Percentiles rank a stretch among this genome's conserved stretches.
These are phyloP conservation scores for Rhizopogon vesiculosus DNA, from an alignment of 768 basidiomycete species.

Conservation along the genomic window DNA sequence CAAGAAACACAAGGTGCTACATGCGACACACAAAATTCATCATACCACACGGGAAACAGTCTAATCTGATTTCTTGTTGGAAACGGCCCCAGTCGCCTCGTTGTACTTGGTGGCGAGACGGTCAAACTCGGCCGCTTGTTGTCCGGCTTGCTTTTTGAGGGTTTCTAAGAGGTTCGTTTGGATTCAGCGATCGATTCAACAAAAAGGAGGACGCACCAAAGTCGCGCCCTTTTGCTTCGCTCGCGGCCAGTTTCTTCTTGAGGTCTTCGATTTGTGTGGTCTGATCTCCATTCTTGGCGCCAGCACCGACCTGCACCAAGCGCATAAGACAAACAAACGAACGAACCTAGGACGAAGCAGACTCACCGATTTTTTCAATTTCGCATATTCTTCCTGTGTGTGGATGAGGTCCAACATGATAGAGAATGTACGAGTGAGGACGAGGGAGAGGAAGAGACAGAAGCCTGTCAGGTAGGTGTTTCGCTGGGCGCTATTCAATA, in stretches of 20 bases:
- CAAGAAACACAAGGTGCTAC: too few relatives aligned
- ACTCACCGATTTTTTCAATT: conserved; percentile 61
- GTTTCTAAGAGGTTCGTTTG: conserved; percentile 42
- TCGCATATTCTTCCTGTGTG: conserved; percentile 82
- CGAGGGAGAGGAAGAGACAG: conserved; percentile 92
- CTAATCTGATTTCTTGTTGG: conserved; percentile 66
- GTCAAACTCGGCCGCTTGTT: conserved; percentile 79
- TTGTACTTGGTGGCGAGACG: conserved; percentile 77
- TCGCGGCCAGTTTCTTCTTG: conserved; percentile 58
- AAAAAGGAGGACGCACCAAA: conserved; percentile 42
- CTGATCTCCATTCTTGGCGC: conserved; percentile 25
- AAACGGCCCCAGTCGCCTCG: conserved; percentile 53
- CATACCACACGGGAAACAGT: too few relatives aligned
- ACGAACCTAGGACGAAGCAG: not conserved
- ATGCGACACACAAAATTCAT: too few relatives aligned
- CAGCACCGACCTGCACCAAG: conserved; percentile 26
- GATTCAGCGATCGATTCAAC: not conserved
- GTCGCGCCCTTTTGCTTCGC: conserved; percentile 58
- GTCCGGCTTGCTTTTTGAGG: conserved; percentile 75
- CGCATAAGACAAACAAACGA: too few relatives aligned
- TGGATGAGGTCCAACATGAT: conserved; percentile 90
- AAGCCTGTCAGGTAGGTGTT: conserved; percentile 93
- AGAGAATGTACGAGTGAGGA: conserved; percentile 89
- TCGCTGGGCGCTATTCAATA: conserved; percentile 61
- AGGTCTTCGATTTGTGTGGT: conserved; percentile 54